phyloP scores from a whole-genome alignment of 1,139 yeast species.

The Yamadazyma aaseri region DNA sequence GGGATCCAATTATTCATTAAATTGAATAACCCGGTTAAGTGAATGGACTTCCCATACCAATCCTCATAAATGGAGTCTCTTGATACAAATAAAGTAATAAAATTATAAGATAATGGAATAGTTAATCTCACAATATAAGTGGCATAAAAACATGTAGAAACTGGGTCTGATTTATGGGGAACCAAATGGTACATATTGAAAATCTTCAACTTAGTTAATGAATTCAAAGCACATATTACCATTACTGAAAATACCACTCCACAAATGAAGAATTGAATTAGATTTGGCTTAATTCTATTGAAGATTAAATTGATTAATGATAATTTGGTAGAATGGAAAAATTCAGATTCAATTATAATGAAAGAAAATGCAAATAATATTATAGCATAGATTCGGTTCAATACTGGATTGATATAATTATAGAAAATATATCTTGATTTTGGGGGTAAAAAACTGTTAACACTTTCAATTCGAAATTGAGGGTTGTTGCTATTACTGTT shows the following conservation, averaged over 20 bases:
- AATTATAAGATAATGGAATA: constrained; percentile 79
- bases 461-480: constrained; percentile 27
- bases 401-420: constrained; percentile 44
- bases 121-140: constrained; percentile 81
- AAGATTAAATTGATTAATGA: constrained; percentile 58
- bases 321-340: constrained; percentile 65
- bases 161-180: constrained; percentile 65
- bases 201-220: constrained; percentile 65
- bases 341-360: constrained; percentile 67
- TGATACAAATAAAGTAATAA: constrained; percentile 61
- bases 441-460: constrained; percentile 23
- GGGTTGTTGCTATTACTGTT: constrained; percentile 22
- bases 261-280: constrained; percentile 36
- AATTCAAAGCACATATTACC: constrained; percentile 63
- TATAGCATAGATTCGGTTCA: constrained; percentile 42
- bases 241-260: constrained; percentile 57
- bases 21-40: constrained; percentile 71
- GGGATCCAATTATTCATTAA: constrained; percentile 75
- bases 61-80: constrained; percentile 47
- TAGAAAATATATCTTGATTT: constrained; percentile 30
- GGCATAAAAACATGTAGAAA: constrained; percentile 73
- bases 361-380: constrained; percentile 42
- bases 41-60: constrained; percentile 74
- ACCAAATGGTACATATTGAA: constrained; percentile 80
- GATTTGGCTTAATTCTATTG: constrained; percentile 19